Conservation (phyloP, 148 eudicot species). For the Amaranthus hypochondriacus region DNA sequence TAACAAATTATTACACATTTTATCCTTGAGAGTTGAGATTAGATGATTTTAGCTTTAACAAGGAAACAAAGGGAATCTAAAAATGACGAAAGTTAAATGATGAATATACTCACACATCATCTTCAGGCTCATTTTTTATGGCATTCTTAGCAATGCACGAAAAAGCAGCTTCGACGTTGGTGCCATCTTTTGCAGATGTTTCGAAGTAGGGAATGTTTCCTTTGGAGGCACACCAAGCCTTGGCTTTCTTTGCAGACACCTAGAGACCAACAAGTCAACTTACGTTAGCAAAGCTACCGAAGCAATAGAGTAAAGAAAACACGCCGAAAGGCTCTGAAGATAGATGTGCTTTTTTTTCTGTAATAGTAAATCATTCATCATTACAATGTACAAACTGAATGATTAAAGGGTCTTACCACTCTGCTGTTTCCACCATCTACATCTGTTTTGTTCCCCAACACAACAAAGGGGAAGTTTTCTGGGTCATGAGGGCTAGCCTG, state of each 20-base stretch:
- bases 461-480: constrained; percentile 80
- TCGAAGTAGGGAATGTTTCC: constrained; percentile 68
- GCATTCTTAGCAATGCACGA: constrained; percentile 62
- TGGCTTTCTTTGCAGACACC: constrained; percentile 69
- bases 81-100: constrained; percentile 3
- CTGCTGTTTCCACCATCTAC: constrained; percentile 81
- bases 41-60: background rate
- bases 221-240: constrained; percentile 74
- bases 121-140: constrained; percentile 58
- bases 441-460: constrained; percentile 72
- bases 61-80: background rate
- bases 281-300: constrained; percentile 6
- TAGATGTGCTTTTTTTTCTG: background rate
- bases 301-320: constrained; percentile 9
- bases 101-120: constrained; percentile 47
- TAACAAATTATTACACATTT: too few species aligned
- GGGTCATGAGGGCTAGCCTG: constrained; percentile 86
- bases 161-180: constrained; percentile 65
- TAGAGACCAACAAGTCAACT: constrained; percentile 14
- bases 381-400: background rate
- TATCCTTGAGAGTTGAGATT: too few species aligned
- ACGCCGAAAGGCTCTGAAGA: background rate
- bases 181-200: constrained; percentile 66
- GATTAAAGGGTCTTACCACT: constrained; percentile 45
- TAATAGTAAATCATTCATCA: background rate